Conservation (phyloP, 1,284 basidiomycete species). For the Ustilago tritici region DNA sequence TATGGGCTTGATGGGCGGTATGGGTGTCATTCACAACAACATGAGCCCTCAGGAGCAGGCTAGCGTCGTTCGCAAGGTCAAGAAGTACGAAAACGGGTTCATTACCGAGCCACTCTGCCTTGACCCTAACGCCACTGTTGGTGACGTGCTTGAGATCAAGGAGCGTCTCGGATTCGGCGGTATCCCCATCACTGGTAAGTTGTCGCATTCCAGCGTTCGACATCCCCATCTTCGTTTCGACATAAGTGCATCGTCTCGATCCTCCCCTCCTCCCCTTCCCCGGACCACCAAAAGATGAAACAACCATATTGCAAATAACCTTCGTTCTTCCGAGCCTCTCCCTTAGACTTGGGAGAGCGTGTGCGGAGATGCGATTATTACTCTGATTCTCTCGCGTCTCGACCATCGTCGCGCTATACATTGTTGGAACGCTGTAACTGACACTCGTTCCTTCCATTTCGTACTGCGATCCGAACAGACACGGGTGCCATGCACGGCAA, state of each 20-base stretch:
- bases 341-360: slow-evolving; percentile 78
- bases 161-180: slow-evolving; percentile 92
- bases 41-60: slow-evolving; percentile 89
- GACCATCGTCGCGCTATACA: background rate
- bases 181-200: slow-evolving; percentile 94
- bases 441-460: slow-evolving; percentile 1
- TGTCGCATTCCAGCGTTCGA: background rate
- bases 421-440: background rate
- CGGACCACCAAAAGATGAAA: slow-evolving; percentile 36
- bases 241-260: background rate
- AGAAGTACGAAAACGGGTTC: slow-evolving; percentile 96
- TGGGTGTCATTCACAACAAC: slow-evolving; percentile 99
- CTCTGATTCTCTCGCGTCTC: slow-evolving; percentile 65
- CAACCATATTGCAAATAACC: slow-evolving; percentile 73
- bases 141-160: slow-evolving; percentile 94
- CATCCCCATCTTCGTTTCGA: background rate
- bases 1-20: slow-evolving; percentile 79
- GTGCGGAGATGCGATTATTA: slow-evolving; percentile 75
- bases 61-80: slow-evolving; percentile 95
- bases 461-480: slow-evolving; percentile 74
- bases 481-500: slow-evolving; percentile 87
- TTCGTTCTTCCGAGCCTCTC: slow-evolving; percentile 85
- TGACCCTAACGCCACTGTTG: slow-evolving; percentile 82
- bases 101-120: slow-evolving; percentile 88
- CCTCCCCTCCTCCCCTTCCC: background rate